Evolutionary conservation across 208 protist species (phyloP), one percentile per base, ranked within the genome.

Genomic region (Acanthamoeba castellanii): DNA sequence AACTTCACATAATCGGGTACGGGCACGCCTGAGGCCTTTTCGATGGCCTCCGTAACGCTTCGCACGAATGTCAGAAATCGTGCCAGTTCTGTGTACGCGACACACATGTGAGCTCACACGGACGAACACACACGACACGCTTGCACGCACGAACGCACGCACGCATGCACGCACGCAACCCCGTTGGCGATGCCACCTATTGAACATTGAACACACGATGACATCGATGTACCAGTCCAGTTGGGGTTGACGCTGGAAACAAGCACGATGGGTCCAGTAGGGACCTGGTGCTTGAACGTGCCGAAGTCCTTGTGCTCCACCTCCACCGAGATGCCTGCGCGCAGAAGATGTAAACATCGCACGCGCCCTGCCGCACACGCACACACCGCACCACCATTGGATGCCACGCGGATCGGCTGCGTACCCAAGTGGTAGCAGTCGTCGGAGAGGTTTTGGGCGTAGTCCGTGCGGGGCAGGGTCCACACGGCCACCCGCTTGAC

Each of bases 361-460:
- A 22, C 59, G 57, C 22, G 57, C 22, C 20, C 22, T 27, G 16
- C 6, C 55, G 16, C 55, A 61, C 55, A 22, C 55, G 20, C 55
- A 61, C 55, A 64, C 57, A 20, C 3, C 59, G 59, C 45, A 30
- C 34, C 37, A 7, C 37, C 50, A 7, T 6, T 45, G 22, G 3
- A 47, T 42, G 37, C 37, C 37, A 42, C 37, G 45, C 45, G 45
- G 45, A 3, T 47, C 7, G 45, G 45, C 45, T n/a, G n/a, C 68
- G 57, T 47, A 68, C 82, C 82, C 52, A 90, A 66, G 55, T 90
- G 82, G 42, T 90, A 90, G 52, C 82, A 90, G 55, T 90, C 82
- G 22, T 90, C 82, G 55, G 55, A 90, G 50, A 90, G 50, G 52
- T 90, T 68, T 13, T 90, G 55, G 18, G 30, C 8, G 55, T 90